Evolutionary conservation across 2,329 filamentous ascomycete genomes (phyloP), one percentile per base, ranked within the genome.

Genomic region (Trichoderma sp.): DNA sequence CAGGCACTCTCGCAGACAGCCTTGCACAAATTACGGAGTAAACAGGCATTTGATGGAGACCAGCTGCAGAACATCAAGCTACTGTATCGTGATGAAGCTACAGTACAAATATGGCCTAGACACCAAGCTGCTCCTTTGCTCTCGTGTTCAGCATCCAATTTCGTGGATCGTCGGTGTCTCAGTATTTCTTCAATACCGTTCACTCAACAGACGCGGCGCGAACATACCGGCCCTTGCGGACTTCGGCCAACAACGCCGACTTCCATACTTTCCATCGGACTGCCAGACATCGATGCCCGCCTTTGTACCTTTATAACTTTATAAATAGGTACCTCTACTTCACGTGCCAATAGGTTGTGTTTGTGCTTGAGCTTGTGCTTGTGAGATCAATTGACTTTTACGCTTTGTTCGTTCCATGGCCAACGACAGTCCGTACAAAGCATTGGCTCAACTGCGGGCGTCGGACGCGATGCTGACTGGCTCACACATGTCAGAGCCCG

Each of bases 391-490:
- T 69, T 68, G 50, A 12, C 21, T n/a, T 41, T 21, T 35, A 35
- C 9, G 33, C n/a, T 18, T 65, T 24, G 27, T n/a, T 45, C 21
- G 33, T 6, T n/a, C 35, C 35, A 8, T 41, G 35, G 24, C 50
- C 35, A 16, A 21, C 24, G 7, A 16, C n/a, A 18, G 18, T 8
- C 41, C 4, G 41, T n/a, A 21, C 71, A 73, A 73, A 38, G 33
- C 31, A 45, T 29, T 9, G 18, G 33, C 24, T 27, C 21, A 59
- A 50, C 33, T 67, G 45, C 64, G 63, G 50, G 71, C 71, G 27
- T 67, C 63, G 33, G 50, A 62, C 38, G n/a, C 45, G 63, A 66
- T 60, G 71, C 45, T 74, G 71, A 74, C 71, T 74, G 71, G 63
- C 63, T 74, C 45, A 9, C 71, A 56, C 38, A 45, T 16, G 63